Percentiles rank a stretch among this genome's conserved stretches.
Evolutionary conservation across 352 stramenopile genomes (phyloP).

Genomic region (Thalassiosira ordinaria): DNA sequence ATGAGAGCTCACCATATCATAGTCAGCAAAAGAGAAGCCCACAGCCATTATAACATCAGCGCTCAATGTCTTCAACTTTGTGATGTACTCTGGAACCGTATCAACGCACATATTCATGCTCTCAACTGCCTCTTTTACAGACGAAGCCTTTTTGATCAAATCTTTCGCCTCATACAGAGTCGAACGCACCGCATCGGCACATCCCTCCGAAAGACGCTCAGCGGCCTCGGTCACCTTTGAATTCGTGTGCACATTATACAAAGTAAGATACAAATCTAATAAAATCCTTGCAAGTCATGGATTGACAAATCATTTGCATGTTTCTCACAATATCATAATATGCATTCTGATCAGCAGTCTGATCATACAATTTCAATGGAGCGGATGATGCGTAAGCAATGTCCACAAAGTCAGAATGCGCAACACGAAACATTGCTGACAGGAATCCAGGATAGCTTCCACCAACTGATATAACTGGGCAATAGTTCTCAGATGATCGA

Average conservation of each 20-base stretch:
- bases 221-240: constrained; percentile 65
- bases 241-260: no score
- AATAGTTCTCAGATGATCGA: constrained; percentile 61
- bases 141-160: constrained; percentile 18
- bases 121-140: constrained; percentile 31
- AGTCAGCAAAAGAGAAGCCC: constrained; percentile 82
- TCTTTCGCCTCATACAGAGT: constrained; percentile 46
- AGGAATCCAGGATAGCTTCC: constrained; percentile 82
- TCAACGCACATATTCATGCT: constrained; percentile 68
- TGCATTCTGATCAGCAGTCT: constrained; percentile 34
- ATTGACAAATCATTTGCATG: no score
- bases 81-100: constrained; percentile 69
- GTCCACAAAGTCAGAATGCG: constrained; percentile 74
- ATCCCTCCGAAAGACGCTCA: constrained; percentile 66
- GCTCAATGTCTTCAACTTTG: constrained; percentile 36
- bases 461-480: constrained; percentile 80
- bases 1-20: constrained; percentile 81
- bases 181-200: constrained; percentile 49
- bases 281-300: no score
- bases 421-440: constrained; percentile 64
- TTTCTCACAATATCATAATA: constrained; percentile 28
- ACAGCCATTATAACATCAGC: constrained; percentile 82
- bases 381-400: constrained; percentile 75
- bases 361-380: constrained; percentile 71
- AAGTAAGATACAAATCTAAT: no score